Evolutionary conservation across 495 filamentous ascomycete species (phyloP).

Genomic region (Penicillium paxilli): DNA sequence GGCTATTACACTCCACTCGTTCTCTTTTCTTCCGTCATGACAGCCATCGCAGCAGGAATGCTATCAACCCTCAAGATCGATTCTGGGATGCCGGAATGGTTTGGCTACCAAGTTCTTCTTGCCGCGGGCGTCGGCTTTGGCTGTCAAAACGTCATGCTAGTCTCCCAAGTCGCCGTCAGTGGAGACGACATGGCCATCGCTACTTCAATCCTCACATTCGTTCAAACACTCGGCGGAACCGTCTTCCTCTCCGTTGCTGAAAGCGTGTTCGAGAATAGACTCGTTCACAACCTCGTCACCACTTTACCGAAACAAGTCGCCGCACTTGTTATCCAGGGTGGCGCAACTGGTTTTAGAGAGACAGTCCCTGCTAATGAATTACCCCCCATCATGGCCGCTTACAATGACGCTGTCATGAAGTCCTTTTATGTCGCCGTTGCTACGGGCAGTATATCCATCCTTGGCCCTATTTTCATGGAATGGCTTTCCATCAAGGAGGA

Average conservation of each 20-base stretch:
- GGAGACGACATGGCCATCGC: constrained; percentile 62
- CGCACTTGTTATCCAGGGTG: constrained; percentile 49
- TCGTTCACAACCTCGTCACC: constrained; percentile 52
- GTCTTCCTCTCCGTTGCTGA: constrained; percentile 71
- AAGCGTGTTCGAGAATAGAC: constrained; percentile 68
- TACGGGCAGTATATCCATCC: constrained; percentile 37
- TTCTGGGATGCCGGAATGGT: constrained; percentile 14
- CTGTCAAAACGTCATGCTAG: constrained; percentile 48
- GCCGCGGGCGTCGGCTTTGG: constrained; percentile 26
- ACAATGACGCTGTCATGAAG: constrained; percentile 63
- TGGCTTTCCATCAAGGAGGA: constrained; percentile 12
- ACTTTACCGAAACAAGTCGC: constrained; percentile 50
- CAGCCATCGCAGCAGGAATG: constrained; percentile 59
- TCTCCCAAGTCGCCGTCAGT: constrained; percentile 61
- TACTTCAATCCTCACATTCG: constrained; percentile 61
- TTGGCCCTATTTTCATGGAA: constrained; percentile 12
- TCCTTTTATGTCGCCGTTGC: constrained; percentile 66
- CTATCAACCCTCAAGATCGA: constrained; percentile 22
- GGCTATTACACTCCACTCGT: constrained; percentile 56
- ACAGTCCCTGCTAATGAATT: constrained; percentile 43
- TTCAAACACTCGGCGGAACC: constrained; percentile 65
- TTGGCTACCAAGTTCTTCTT: constrained; percentile 29
- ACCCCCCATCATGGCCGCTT: constrained; percentile 58
- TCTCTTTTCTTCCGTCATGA: constrained; percentile 52
- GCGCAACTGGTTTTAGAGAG: constrained; percentile 59